Percentiles rank a stretch among this genome's conserved stretches.
Evolutionary conservation across 768 basidiomycete species (phyloP).

Genomic region (Cantharellus anzutake): DNA sequence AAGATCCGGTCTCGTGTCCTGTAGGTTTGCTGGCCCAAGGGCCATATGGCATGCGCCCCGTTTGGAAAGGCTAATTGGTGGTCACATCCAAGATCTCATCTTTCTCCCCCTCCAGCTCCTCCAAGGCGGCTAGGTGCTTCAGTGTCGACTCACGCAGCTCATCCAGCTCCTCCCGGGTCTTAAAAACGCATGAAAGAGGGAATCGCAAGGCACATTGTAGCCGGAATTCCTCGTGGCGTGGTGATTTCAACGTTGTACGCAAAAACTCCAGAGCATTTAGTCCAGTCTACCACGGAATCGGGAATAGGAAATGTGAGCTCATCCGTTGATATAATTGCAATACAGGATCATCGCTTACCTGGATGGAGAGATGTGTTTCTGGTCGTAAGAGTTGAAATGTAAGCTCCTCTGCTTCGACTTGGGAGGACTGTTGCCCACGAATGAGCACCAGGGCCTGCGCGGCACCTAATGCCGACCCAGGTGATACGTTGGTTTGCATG

Average conservation of each 20-base stretch:
- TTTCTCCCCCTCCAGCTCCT: no score
- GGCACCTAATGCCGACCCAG: constrained; percentile 28
- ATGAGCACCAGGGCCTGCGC: constrained; percentile 37
- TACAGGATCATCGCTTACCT: constrained; percentile 20
- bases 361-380: constrained; percentile 25
- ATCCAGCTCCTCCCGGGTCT: constrained; percentile 29
- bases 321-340: not conserved
- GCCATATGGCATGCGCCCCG: no score
- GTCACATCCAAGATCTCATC: no score
- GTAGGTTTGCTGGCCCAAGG: no score
- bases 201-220: constrained; percentile 33
- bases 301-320: not conserved
- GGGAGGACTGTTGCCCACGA: constrained; percentile 19
- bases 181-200: constrained; percentile 48
- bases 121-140: no score
- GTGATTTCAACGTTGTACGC: constrained; percentile 25
- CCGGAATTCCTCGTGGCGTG: constrained; percentile 42
- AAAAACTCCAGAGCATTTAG: constrained; percentile 31
- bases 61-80: no score
- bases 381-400: constrained; percentile 31
- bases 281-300: constrained; percentile 28
- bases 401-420: constrained; percentile 40
- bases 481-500: constrained; percentile 33
- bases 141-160: not conserved
- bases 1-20: no score